Evolutionary conservation across 768 basidiomycete species (phyloP).

Genomic region (Amanita muscaria): DNA sequence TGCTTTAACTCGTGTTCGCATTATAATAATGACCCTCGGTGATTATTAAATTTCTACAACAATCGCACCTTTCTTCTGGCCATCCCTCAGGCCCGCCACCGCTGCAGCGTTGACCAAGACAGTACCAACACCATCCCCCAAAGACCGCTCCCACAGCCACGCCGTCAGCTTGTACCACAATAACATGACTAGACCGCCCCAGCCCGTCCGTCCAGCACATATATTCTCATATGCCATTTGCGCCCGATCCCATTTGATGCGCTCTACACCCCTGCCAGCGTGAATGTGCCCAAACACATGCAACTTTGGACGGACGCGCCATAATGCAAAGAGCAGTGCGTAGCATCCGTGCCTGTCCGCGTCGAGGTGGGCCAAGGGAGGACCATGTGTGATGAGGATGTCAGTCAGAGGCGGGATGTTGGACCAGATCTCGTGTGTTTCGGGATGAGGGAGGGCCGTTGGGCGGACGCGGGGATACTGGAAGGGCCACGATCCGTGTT

Average conservation of each 20-base stretch:
- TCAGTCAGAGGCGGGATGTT: not conserved
- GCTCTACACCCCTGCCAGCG: conserved; percentile 3
- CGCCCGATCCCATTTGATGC: not conserved
- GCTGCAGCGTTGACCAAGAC: conserved; percentile 6
- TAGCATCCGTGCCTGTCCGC: not conserved
- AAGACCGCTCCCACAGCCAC: conserved; percentile 1
- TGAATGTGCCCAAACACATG: conserved; percentile 4
- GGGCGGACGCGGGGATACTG: conserved; percentile 2
- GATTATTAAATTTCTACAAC: too few relatives aligned
- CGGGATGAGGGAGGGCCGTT: not conserved
- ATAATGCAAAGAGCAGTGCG: not conserved
- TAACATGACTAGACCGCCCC: conserved; percentile 2
- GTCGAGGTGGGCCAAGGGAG: conserved; percentile 1
- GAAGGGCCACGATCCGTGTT: conserved; percentile 2
- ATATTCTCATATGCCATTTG: conserved; percentile 6
- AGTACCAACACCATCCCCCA: conserved; percentile 3
- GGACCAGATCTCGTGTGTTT: not conserved
- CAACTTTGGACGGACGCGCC: conserved; percentile 2
- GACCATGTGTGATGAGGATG: conserved; percentile 2
- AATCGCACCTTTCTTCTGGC: conserved; percentile 1
- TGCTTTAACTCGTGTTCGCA: too few relatives aligned
- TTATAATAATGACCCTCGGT: too few relatives aligned
- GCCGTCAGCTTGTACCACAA: conserved; percentile 1
- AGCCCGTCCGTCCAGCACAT: conserved; percentile 2
- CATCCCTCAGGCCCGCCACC: conserved; percentile 4